Base-by-base conservation (phyloP, 2,329 filamentous ascomycete genomes). In the Colletotrichum caudatum region DNA sequence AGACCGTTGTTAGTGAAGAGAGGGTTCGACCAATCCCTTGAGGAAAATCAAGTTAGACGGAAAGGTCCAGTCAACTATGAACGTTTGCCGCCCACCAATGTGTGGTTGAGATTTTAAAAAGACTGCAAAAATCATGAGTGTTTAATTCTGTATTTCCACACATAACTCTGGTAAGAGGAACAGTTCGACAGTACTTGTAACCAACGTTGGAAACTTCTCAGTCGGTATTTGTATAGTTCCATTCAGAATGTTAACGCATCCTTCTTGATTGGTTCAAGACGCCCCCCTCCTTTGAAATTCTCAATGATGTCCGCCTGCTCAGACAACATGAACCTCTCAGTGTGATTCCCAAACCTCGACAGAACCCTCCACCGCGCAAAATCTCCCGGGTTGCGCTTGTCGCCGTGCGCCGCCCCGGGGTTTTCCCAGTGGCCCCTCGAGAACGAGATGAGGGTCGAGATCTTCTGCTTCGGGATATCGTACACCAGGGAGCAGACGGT, bases 401-500 rank as follows among this genome's bases (percentile, higher is more conserved):
- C 86, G 1, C 88, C 88, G 69, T 88, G 84, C 0, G 88, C 88
- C 1, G 83, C 82, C 54, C 82, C 75, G 0, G 83, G 77, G 33
- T 85, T 75, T 73, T 87, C 85, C 88, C 88, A 90, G 72, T 90
- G 88, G 0, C 85, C 87, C 75, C 86, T 84, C 0, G 84, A 87
- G 73, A 90, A 90, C 0, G 81, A 85, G 7, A 90, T 75, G 74
- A 89, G 74, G 0, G 87, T 88, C 0, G 84, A 87, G 54, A 90
- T 84, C 29, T 78, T 84, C 64, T 81, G 78, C 8, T 82, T 78
- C 0, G 79, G 75, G 50, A 90, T 88, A 70, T 90, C 87, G 74
- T 87, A 90, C 1, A 89, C 86, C 0, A 88, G 77, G 1, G 85
- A 88, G 65, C 84, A 85, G 1, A 90, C 82, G 0, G 87, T 89